Evolutionary conservation across 2,329 filamentous ascomycete genomes (phyloP).

Genomic region (Coleophoma cylindrospora): DNA sequence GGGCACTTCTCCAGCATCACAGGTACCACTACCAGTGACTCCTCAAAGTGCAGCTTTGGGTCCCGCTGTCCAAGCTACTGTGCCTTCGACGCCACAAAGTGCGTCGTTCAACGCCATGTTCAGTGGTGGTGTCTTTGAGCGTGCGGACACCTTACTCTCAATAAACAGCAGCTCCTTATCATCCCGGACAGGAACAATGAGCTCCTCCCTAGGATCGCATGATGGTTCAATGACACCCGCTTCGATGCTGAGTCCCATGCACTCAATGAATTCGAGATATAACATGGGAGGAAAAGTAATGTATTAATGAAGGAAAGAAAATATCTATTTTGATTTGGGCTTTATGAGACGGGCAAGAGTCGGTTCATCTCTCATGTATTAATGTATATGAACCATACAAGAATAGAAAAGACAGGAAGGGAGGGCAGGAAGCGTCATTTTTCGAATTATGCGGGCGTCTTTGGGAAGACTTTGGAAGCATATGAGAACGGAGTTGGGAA

Average conservation of each 20-base stretch:
- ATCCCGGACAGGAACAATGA: constrained; percentile 26
- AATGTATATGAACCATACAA: too few species aligned
- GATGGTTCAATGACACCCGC: constrained; percentile 22
- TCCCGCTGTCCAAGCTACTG: constrained; percentile 83
- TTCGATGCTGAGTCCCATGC: constrained; percentile 20
- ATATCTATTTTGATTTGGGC: too few species aligned
- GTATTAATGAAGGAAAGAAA: constrained; percentile 7
- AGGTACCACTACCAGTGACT: constrained; percentile 69
- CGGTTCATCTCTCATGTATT: too few species aligned
- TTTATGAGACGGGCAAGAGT: too few species aligned
- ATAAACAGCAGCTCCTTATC: constrained; percentile 14
- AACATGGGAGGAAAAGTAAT: constrained; percentile 21
- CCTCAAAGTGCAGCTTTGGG: constrained; percentile 86
- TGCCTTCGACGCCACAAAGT: constrained; percentile 60
- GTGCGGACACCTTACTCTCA: constrained; percentile 24
- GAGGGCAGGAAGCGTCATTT: too few species aligned
- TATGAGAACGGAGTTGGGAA: too few species aligned
- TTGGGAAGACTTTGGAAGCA: too few species aligned
- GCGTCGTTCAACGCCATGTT: constrained; percentile 24
- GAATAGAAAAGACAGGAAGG: too few species aligned
- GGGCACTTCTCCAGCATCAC: constrained; percentile 35
- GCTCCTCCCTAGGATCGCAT: constrained; percentile 16
- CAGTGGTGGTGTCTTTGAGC: constrained; percentile 24
- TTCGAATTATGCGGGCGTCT: too few species aligned
- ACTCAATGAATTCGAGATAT: constrained; percentile 17